These are phyloP conservation scores for Globisporangium alternatum DNA, from an alignment of 352 stramenopile species.

Conservation along the genomic window DNA sequence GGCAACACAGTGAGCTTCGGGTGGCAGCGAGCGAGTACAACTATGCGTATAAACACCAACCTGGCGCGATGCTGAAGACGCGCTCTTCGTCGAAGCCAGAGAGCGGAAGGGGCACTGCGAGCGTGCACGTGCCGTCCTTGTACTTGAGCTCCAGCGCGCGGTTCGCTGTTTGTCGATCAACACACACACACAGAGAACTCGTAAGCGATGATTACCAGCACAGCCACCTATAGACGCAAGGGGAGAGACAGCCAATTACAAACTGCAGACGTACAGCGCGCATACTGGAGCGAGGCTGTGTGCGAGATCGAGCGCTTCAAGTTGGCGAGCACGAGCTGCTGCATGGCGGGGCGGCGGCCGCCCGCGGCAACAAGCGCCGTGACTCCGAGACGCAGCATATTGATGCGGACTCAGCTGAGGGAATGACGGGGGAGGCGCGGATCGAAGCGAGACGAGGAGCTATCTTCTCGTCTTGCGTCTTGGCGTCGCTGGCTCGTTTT, in stretches of 20 bases:
- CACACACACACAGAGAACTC: background rate
- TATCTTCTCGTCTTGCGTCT: background rate
- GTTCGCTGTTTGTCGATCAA: slow-evolving; percentile 13
- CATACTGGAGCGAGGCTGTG: slow-evolving; percentile 15
- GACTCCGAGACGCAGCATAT: slow-evolving; percentile 15
- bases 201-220: background rate
- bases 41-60: slow-evolving; percentile 20
- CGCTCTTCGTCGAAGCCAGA: slow-evolving; percentile 75
- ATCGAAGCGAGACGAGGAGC: background rate
- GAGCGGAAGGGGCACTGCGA: slow-evolving; percentile 77
- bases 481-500: background rate
- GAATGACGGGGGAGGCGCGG: background rate
- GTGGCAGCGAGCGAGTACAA: too few relatives aligned
- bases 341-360: background rate
- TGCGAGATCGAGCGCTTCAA: slow-evolving; percentile 20
- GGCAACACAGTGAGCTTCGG: background rate
- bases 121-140: slow-evolving; percentile 65
- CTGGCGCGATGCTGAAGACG: slow-evolving; percentile 71
- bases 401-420: background rate
- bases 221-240: background rate
- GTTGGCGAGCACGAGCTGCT: slow-evolving; percentile 12
- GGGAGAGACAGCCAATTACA: background rate
- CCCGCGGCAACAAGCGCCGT: slow-evolving; percentile 4
- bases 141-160: slow-evolving; percentile 80
- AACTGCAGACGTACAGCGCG: slow-evolving; percentile 13